A percentile compares a stretch with the other conserved stretches of the same genome.
phyloP scores from a whole-genome alignment of 1,284 basidiomycete species.

The Trichosporon ovoides region DNA sequence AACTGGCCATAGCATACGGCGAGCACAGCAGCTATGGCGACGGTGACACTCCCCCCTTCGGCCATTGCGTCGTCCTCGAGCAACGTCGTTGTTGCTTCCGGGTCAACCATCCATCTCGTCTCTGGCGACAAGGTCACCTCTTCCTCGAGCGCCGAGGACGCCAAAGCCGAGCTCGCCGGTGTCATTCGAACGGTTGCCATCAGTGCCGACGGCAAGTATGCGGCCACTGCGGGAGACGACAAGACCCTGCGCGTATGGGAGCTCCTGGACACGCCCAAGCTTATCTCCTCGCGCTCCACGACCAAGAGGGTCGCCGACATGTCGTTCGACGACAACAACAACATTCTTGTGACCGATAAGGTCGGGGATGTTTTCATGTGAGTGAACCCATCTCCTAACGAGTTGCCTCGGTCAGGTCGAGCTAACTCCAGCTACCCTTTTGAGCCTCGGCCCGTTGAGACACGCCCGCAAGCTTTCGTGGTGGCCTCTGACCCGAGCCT shows the following conservation, averaged over 20 bases:
- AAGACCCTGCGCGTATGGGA: constrained; percentile 70
- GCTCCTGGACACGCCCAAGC: not conserved
- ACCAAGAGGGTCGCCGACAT: constrained; percentile 27
- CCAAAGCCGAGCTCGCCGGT: constrained; percentile 9
- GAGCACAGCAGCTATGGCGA: constrained; percentile 2
- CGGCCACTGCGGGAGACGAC: constrained; percentile 68
- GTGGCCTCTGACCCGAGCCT: constrained; percentile 66
- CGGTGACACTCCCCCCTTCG: constrained; percentile 16
- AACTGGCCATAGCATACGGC: constrained; percentile 4
- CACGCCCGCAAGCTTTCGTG: constrained; percentile 46
- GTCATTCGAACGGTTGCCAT: constrained; percentile 61
- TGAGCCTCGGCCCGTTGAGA: constrained; percentile 57
- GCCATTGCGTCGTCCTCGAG: constrained; percentile 14
- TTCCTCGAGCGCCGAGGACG: constrained; percentile 16
- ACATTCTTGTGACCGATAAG: constrained; percentile 42
- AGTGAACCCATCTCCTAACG: constrained; percentile 5
- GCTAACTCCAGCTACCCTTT: constrained; percentile 34
- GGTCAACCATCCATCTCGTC: constrained; percentile 14
- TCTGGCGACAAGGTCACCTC: constrained; percentile 4
- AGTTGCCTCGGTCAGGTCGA: not conserved
- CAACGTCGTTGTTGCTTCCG: constrained; percentile 12
- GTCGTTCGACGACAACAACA: constrained; percentile 22
- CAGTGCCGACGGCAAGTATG: constrained; percentile 52
- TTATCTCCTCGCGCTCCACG: constrained; percentile 12
- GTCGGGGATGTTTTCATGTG: constrained; percentile 43